Base-by-base conservation (phyloP, 2,329 filamentous ascomycete genomes). In the Didymosphaeria variabile region DNA sequence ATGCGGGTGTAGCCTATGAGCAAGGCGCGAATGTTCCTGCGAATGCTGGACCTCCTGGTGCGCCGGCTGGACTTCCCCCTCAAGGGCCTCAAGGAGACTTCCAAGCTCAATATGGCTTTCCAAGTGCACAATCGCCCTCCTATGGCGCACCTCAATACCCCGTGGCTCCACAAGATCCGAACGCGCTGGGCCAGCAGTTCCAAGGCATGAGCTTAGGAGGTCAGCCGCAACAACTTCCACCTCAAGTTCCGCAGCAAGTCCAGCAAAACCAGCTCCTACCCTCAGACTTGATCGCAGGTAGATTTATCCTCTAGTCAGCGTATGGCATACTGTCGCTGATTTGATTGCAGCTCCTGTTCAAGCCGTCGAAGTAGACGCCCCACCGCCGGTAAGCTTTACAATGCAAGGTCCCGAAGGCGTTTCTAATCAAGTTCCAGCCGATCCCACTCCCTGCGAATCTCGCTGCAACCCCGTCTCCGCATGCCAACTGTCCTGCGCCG, bases 1-100 rank as follows among this genome's bases (percentile, higher is more conserved):
- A 98, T 83, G 95, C 95, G 57, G 92, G 92, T 59, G 91, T 96
- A 79, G 94, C 94, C 49, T 99, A 97, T 79, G 94, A 97, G 61
- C 95, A 98, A 72, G 95, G 94, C 72, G 92, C 91, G 74, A 98
- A 98, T 85, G 89, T 91, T 59, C 4, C 26, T 29, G 26, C 26
- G 26, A 29, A 29, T 29, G 26, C 26, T 29, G 26, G 26, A 29
- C 26, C 26, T 29, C 26, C 26, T 6, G 50, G 50, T 29, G 50
- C 50, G 34, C 21, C 36, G 8, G 67, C 82, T 59, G 83, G 78
- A 71, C 66, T 66, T 56, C 59, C 64, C 53, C 66, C 68, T 15
- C 62, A 64, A 53, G 23, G 31, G 45, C 34, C 63, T 63, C 34
- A 55, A 10, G n/a, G 19, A 45, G 19, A 21, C 38, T 40, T 40